Evolutionary conservation across 768 basidiomycete genomes (phyloP), one percentile per base, ranked within the genome.

Genomic region (Boletus sp.): DNA sequence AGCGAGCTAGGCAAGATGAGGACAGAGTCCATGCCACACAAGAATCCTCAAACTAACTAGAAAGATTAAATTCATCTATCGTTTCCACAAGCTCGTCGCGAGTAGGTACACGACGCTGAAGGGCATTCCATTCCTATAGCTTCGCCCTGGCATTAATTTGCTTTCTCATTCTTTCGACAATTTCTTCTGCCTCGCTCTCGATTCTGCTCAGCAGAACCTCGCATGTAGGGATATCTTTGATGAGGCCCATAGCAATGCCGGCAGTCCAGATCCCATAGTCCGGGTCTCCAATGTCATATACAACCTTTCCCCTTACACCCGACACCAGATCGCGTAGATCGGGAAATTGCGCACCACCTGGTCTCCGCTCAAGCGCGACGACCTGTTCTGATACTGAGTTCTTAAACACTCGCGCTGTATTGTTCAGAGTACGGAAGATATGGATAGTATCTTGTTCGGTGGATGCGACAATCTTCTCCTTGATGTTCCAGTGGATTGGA

Each of bases 261-360:
- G 83, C 83, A 52, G 71, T 80, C 94, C 94, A 96, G 45, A 96
- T 87, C 5, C 94, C 95, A 61, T 85, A 83, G 58, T 98, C 91
- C 0, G 83, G 75, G 63, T 97, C 94, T 8, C 95, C 94, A 2
- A 68, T 79, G 65, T 92, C 90, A 66, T 92, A 94, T 4, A 93
- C 91, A 43, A 78, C 56, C 51, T 80, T 79, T 55, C 92, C 84
- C 60, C 90, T 77, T 23, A 72, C 77, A 14, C 88, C 89, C 10
- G 86, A 79, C 10, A 91, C 89, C 45, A 92, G 79, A 37, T 94
- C 83, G 17, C 84, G 79, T 14, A 96, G 58, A 38, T 95, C 93
- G 62, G 89, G 84, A 60, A 97, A 97, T 72, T 94, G 85, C 38
- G 88, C 90, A 13, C 93, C 92, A 38, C 88, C 90, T 1, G 90